phyloP scores from a whole-genome alignment of 768 basidiomycete genomes.

The Cyclocybe cylindracea region DNA sequence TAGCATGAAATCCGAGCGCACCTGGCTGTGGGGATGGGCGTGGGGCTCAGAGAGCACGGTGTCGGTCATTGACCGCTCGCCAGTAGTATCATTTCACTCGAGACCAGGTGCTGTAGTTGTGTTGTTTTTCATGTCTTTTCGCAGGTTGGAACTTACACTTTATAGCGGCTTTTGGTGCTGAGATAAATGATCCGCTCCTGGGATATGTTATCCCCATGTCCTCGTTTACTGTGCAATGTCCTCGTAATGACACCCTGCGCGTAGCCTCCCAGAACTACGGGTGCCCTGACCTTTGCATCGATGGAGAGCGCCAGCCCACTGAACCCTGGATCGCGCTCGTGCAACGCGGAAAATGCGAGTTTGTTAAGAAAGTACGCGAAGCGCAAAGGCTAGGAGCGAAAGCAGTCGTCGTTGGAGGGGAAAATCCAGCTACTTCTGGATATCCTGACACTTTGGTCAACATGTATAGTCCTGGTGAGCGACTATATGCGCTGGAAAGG shows the following conservation, averaged over 20 bases:
- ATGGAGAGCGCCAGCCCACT: slow-evolving; percentile 55
- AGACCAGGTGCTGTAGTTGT: slow-evolving; percentile 47
- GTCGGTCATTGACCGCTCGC: slow-evolving; percentile 75
- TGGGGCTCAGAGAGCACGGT: slow-evolving; percentile 73
- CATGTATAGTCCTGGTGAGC: slow-evolving; percentile 88
- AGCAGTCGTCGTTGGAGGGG: slow-evolving; percentile 92
- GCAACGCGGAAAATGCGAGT: slow-evolving; percentile 87
- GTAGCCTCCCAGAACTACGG: slow-evolving; percentile 47
- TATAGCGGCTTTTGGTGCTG: slow-evolving; percentile 72
- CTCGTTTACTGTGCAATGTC: slow-evolving; percentile 61
- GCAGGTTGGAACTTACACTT: neutral
- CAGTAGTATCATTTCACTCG: slow-evolving; percentile 69
- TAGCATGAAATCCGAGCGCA: slow-evolving; percentile 48
- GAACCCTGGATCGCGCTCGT: slow-evolving; percentile 92
- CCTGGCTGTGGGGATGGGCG: slow-evolving; percentile 64
- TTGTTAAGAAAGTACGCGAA: slow-evolving; percentile 83
- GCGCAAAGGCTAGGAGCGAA: slow-evolving; percentile 76
- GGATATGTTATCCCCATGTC: slow-evolving; percentile 75
- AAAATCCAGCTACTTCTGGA: slow-evolving; percentile 62
- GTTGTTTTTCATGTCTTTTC: slow-evolving; percentile 1
- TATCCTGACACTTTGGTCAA: slow-evolving; percentile 79
- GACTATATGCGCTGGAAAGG: slow-evolving; percentile 3
- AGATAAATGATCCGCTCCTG: slow-evolving; percentile 65
- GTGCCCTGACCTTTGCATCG: slow-evolving; percentile 69
- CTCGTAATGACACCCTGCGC: slow-evolving; percentile 24